Conservation (phyloP, 805 yeast species). For the Saccharomycopsis fermentans region DNA sequence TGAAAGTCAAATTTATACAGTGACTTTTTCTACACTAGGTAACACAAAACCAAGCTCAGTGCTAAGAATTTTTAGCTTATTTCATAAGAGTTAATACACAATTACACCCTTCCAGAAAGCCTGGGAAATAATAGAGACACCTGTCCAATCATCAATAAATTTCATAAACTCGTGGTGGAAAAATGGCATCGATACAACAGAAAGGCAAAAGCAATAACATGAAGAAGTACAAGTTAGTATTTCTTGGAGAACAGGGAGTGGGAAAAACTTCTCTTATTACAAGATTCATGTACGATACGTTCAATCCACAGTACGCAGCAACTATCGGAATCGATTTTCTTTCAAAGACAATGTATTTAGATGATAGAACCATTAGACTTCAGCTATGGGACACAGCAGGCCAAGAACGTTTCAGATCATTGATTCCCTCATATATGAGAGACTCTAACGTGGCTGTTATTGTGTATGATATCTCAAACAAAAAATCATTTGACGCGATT, state of each 20-base stretch:
- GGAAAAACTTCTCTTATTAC: constrained; percentile 95
- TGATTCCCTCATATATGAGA: constrained; percentile 91
- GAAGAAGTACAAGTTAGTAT: constrained; percentile 77
- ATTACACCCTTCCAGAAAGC: too few species aligned
- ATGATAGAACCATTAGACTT: constrained; percentile 87
- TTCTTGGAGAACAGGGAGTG: constrained; percentile 94
- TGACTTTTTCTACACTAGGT: too few species aligned
- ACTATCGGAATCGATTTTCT: constrained; percentile 95
- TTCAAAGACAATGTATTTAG: constrained; percentile 89
- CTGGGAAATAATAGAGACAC: too few species aligned
- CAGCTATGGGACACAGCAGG: constrained; percentile 99
- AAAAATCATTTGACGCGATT: constrained; percentile 73
- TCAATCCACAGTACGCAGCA: constrained; percentile 93
- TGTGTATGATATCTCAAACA: constrained; percentile 86
- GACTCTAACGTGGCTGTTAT: constrained; percentile 97
- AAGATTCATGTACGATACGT: constrained; percentile 96
- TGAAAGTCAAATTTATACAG: too few species aligned
- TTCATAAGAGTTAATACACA: too few species aligned
- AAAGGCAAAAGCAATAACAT: constrained; percentile 17
- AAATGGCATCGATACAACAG: neutral
- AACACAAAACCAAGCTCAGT: too few species aligned
- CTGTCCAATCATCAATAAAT: too few species aligned
- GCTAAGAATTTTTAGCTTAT: too few species aligned
- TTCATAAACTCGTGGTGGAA: neutral
- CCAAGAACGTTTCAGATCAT: constrained; percentile 88